phyloP scores from a whole-genome alignment of 2,329 filamentous ascomycete species.

The Ophiostoma quercus region DNA sequence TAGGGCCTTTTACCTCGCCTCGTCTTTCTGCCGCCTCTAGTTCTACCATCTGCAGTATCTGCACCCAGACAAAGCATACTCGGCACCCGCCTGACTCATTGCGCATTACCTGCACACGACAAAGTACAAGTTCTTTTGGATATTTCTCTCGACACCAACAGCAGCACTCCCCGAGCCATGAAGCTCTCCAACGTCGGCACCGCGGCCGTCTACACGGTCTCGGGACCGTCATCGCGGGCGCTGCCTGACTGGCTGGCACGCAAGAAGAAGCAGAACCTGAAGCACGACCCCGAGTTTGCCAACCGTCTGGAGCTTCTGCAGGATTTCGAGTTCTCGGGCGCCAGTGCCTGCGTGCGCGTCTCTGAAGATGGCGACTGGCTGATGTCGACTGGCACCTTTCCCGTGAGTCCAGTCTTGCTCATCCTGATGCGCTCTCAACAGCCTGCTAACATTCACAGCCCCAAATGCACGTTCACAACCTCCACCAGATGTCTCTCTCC shows the following conservation, averaged over 20 bases:
- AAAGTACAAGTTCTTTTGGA: not conserved
- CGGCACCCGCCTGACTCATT: not conserved
- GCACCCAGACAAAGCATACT: not conserved
- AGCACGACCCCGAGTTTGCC: conserved; percentile 86
- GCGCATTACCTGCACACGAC: not conserved
- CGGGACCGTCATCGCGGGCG: conserved; percentile 78
- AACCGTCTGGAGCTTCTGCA: conserved; percentile 92
- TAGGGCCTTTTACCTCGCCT: not conserved
- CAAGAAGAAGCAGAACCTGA: conserved; percentile 82
- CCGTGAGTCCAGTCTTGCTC: conserved; percentile 35
- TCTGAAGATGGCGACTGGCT: conserved; percentile 97
- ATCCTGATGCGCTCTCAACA: not conserved
- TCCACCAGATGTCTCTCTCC: conserved; percentile 88
- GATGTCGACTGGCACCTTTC: conserved; percentile 81
- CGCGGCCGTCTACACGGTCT: conserved; percentile 67
- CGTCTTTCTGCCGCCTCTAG: not conserved
- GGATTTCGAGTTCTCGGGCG: conserved; percentile 85
- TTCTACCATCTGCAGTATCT: conserved; percentile 7
- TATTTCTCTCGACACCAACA: not conserved
- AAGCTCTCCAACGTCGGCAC: conserved; percentile 29
- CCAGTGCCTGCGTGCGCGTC: conserved; percentile 80
- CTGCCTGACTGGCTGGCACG: conserved; percentile 93
- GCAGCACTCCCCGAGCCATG: conserved; percentile 22
- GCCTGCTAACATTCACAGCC: conserved; percentile 22
- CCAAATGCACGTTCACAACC: conserved; percentile 92